Evolutionary conservation across 768 basidiomycete genomes (phyloP), one percentile per base, ranked within the genome.

Genomic region (Brasilioporus rufonigricans): DNA sequence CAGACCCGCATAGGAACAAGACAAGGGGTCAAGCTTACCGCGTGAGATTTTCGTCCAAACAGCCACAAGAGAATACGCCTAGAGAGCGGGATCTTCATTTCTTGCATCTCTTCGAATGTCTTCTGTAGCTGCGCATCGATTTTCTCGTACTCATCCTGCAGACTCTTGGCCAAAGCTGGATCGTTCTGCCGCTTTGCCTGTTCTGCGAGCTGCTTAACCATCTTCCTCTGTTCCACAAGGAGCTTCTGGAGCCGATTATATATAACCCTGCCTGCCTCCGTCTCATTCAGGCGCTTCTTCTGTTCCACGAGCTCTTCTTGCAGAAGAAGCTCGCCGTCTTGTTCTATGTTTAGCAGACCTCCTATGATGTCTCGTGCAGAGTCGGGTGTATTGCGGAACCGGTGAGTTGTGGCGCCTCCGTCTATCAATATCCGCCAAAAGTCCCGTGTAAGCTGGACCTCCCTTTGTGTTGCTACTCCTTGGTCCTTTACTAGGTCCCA

Each of bases 401-500:
- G 38, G n/a, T 19, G n/a, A 11, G n/a, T n/a, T 7, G 13, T 19
- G n/a, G 38, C 38, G n/a, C 38, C 38, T 39, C 8, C 38, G 11
- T 39, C 1, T 7, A 54, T 31, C 21, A 65, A 44, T 3, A 8
- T 0, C 1, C 7, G 5, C 64, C 64, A 78, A 50, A 70, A 76
- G 0, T 61, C 54, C 2, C 1, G 0, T 7, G 19, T 56, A 26
- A 75, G 66, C 43, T 75, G 55, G 0, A 18, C 9, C 44, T 74
- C 71, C 24, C 53, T 55, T 2, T 26, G 46, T 9, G 50, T 54
- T n/a, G 38, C 57, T 11, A 56, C 16, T 1, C 13, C 10, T 5
- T 1, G 23, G 38, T 69, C 67, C 21, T 47, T 65, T 13, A 62
- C 65, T 1, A 9, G 29, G 43, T 66, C 65, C 76, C 74, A 76